These are phyloP conservation scores for Gypsophila paniculata DNA, from an alignment of 179 eudicot genomes.

Conservation along the genomic window DNA sequence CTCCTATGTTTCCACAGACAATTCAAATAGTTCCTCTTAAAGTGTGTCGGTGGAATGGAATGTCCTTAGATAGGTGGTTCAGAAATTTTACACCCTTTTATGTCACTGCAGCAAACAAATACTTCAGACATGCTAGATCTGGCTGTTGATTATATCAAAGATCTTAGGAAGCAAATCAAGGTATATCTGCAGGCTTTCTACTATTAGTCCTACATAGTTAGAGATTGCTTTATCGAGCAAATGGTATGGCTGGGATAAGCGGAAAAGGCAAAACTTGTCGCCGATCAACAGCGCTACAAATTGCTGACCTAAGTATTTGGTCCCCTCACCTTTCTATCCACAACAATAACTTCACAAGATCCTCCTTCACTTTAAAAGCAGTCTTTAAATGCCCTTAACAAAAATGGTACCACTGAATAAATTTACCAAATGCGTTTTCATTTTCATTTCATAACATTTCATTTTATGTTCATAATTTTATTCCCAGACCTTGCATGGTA, in stretches of 20 bases:
- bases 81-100: constrained; percentile 16
- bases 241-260: constrained; percentile 7
- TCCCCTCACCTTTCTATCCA: constrained; percentile 32
- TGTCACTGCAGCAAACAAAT: constrained; percentile 79
- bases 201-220: constrained; percentile 3
- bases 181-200: constrained; percentile 34
- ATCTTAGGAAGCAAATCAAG: constrained; percentile 68
- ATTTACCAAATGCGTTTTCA: not conserved
- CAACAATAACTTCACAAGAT: constrained; percentile 22
- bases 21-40: not conserved
- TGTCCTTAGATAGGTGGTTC: constrained; percentile 6
- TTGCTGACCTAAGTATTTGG: constrained; percentile 17
- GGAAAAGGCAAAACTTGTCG: constrained; percentile 12
- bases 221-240: constrained; percentile 25
- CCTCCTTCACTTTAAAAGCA: constrained; percentile 25
- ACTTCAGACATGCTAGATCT: constrained; percentile 93
- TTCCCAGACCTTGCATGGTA: constrained; percentile 26
- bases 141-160: constrained; percentile 90
- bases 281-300: constrained; percentile 22
- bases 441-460: constrained; percentile 6
- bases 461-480: constrained; percentile 6
- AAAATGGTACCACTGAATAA: constrained; percentile 18
- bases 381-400: constrained; percentile 15
- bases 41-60: not conserved
- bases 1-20: not conserved